Percentiles rank a stretch among this genome's conserved stretches.
These are phyloP conservation scores for Heliosperma pusillum DNA, from an alignment of 148 eudicot genomes.

Conservation along the genomic window DNA sequence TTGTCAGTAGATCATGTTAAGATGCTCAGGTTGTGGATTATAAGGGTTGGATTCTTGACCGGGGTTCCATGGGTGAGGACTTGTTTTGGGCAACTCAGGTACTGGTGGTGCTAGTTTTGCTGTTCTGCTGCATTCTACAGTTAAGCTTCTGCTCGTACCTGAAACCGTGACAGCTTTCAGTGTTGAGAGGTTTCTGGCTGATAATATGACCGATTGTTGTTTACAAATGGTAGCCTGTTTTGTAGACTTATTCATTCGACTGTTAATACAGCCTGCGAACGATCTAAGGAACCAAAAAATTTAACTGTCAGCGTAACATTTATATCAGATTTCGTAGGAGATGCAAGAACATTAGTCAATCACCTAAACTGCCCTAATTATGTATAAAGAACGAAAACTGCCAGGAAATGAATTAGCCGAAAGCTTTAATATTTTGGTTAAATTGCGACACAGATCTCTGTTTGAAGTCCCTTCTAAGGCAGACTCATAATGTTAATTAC, in stretches of 20 bases:
- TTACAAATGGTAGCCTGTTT: slow-evolving; percentile 41
- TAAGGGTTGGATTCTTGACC: slow-evolving; percentile 36
- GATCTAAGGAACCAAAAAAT: slow-evolving; percentile 4
- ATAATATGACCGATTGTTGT: slow-evolving; percentile 36
- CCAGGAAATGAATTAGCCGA: no score
- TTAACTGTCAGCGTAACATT: slow-evolving; percentile 24
- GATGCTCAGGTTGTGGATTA: slow-evolving; percentile 45
- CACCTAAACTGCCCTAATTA: slow-evolving; percentile 46
- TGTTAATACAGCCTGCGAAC: slow-evolving; percentile 25
- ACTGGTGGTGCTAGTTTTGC: slow-evolving; percentile 54
- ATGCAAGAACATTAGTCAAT: slow-evolving; percentile 7
- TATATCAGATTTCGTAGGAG: slow-evolving; percentile 32
- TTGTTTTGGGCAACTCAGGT: slow-evolving; percentile 44
- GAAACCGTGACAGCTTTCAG: slow-evolving; percentile 20
- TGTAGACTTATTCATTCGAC: slow-evolving; percentile 32
- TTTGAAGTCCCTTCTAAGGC: slow-evolving; percentile 21
- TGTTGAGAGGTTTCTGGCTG: slow-evolving; percentile 26
- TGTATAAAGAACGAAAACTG: slow-evolving; percentile 29
- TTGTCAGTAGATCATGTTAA: slow-evolving; percentile 38
- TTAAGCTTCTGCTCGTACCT: slow-evolving; percentile 33
- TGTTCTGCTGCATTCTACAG: slow-evolving; percentile 35
- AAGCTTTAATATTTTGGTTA: no score
- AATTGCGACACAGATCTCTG: not conserved
- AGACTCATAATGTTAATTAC: slow-evolving; percentile 9
- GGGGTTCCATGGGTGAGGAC: slow-evolving; percentile 47